Evolutionary conservation across 2,329 filamentous ascomycete species (phyloP), one percentile per base, ranked within the genome.

Genomic region (Leptodontidium sp.): DNA sequence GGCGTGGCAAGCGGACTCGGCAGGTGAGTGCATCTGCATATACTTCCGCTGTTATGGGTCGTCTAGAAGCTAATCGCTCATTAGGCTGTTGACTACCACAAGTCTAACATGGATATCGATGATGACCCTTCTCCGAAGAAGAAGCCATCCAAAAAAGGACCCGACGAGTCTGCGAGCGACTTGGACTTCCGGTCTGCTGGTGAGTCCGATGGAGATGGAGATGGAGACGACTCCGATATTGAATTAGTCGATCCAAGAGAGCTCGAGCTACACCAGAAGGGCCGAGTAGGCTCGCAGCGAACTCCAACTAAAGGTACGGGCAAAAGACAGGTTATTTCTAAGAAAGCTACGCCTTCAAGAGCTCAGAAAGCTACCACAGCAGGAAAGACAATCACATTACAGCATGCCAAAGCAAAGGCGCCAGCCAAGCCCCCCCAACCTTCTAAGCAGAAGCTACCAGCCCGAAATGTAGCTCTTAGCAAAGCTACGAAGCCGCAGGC

Each of bases 1-100:
- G 96, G 12, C 89, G 96, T 69, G 96, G 96, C 49, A 93, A 93
- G 72, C 88, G 96, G 73, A 69, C 73, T 26, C 71, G 77, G 63
- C 72, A 77, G 50, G 77, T 78, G 38, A 69, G 74, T 74, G 49
- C 15, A 21, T n/a, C 9, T 75, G 45, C 8, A 32, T n/a, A 12
- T 5, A 12, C 15, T 53, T 32, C 11, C 21, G 17, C 35, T 63
- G 9, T 11, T 32, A 9, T 14, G 24, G 4, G 14, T 43, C 14
- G 24, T 29, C 38, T 1, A 32, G 15, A 52, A 59, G 14, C 64
- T 43, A 40, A 66, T 24, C 49, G 21, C 21, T 15, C 15, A 17
- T 43, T 52, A 73, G 68, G 55, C 24, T 55, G 49, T 75, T 47
- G 65, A 72, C n/a, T 74, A 75, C 57, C 61, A 74, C 26, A 71